Base-by-base conservation (phyloP, 148 eudicot genomes). In the Heliosperma pusillum region DNA sequence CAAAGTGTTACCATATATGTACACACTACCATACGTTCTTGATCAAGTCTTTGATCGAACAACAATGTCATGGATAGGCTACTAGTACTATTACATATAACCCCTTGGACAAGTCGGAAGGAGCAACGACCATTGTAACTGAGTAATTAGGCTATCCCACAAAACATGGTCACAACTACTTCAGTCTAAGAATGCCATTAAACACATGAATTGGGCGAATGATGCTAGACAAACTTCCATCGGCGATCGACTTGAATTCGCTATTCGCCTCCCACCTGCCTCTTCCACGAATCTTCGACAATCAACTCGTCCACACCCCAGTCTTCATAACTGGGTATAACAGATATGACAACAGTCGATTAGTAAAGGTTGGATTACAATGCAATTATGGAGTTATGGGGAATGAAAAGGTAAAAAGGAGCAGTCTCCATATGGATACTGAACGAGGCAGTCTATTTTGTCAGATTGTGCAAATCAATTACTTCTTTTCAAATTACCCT, bases 281-380 rank as follows among this genome's bases (percentile, higher is more conserved):
- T 90, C 86, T 92, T 95, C 99, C 99, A 95, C 0, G 99, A 92
- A 78, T 95, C 99, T 77, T 95, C 99, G 16, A 95, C 99, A 60
- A 92, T 90, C 77, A 95, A 77, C 76, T 95, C 99, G 79, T 95
- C 97, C 26, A 95, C 99, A 13, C 99, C 99, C 99, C 99, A 95
- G 71, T 95, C 99, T 83, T 95, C 99, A 60, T 88, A 95, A 81
- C 99, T 95, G 85, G 73, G 78, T 26, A n/a, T 10, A 4, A 22
- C 52, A 62, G 9, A 70, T 12, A 40, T 10, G 17, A 64, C 17
- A 15, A 47, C 16, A 50, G 55, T 10, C 55, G 0, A 50, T 36
- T 36, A 36, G 42, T 6, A 33, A 0, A 36, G 42, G 0, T 36
- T 36, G 9, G 42, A 36, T 5, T 36, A 36, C 6, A 36, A 36